phyloP scores from a whole-genome alignment of 148 eudicot species.

The Silene latifolia region DNA sequence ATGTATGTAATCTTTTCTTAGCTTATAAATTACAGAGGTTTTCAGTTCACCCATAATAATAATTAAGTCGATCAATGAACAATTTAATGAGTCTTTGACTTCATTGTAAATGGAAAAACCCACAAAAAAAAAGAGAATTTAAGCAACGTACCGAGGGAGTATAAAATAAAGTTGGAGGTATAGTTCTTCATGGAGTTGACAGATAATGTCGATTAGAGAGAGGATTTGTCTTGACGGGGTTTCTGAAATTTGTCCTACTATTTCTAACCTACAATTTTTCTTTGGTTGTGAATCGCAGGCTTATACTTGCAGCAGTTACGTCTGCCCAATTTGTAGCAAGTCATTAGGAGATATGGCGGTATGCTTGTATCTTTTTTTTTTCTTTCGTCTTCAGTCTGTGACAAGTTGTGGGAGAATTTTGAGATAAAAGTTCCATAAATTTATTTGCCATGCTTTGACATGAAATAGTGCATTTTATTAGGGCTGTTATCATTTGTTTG shows the following conservation, averaged over 20 bases:
- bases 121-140: too few species aligned
- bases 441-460: not conserved
- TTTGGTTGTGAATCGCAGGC: conserved; percentile 30
- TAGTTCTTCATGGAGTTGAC: not conserved
- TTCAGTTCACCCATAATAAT: not conserved
- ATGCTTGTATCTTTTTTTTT: conserved; percentile 26
- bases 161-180: not conserved
- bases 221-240: not conserved
- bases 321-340: conserved; percentile 94
- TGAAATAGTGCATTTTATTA: not conserved
- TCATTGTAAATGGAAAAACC: not conserved
- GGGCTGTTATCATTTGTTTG: not conserved
- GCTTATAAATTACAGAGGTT: not conserved
- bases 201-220: not conserved
- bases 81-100: not conserved
- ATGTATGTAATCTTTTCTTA: not conserved
- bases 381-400: not conserved
- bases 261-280: conserved; percentile 10
- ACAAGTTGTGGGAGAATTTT: not conserved
- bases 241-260: not conserved
- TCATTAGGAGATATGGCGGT: conserved; percentile 97
- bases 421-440: not conserved
- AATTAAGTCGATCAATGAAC: not conserved
- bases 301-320: conserved; percentile 79
- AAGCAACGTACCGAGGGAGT: not conserved